Base-by-base conservation (phyloP, 345 rosid genomes). In the Syzygium aqueum region DNA sequence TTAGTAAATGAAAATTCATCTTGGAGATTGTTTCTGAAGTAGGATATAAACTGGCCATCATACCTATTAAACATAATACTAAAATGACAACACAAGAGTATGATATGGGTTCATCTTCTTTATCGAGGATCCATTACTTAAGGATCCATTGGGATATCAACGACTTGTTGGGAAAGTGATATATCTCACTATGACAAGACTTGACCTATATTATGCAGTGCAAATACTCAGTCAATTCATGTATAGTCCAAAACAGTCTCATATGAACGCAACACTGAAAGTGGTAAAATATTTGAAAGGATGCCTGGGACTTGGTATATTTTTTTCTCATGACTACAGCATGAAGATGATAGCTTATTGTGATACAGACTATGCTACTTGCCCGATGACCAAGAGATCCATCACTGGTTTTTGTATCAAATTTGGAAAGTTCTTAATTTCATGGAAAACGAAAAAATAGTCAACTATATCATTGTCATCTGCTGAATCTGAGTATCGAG, bases 21-120 rank as follows among this genome's bases (percentile, higher is more conserved):
- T 51, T 51, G 53, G 53, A 51, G 15, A 51, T 51, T 51, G 5
- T 51, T 51, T 51, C 5, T 12, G 5, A 51, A 51, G 53, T 17
- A 51, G 17, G 17, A 15, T 51, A 14, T 51, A 51, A 51, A 23
- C 1, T 0, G 3, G 0, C 6, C 2, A 0, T 57, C 25, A 56
- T 56, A 56, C 11, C 6, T 22, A 56, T 56, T 56, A 14, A 10
- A n/a, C 1, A 56, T 13, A 56, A 23, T 56, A 5, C 25, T 5
- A 56, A 56, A 2, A 13, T 23, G 4, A 57, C 0, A 2, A 23
- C 14, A 57, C 23, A 57, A 1, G 63, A 57, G 25, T 57, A 57
- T 57, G 63, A 57, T 10, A 2, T 23, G 63, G 25, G 14, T 57
- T 57, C 14, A 57, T 57, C 14, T 22, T 57, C 63, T 57, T 57